These are phyloP conservation scores for Orbilia blumenaviensis DNA, from an alignment of 2,329 filamentous ascomycete genomes.

Conservation along the genomic window DNA sequence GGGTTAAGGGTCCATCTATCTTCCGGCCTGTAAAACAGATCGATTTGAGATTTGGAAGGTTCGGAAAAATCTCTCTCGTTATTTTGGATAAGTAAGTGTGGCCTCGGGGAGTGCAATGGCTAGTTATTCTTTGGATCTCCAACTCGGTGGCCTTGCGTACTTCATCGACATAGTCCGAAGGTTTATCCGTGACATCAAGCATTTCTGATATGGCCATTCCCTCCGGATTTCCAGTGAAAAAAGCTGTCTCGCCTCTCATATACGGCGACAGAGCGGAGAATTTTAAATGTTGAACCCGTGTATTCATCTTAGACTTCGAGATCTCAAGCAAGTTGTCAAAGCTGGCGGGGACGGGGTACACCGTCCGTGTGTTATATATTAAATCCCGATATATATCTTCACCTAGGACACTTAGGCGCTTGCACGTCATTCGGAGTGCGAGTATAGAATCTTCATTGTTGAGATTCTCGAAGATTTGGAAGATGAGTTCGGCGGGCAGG, in stretches of 20 bases:
- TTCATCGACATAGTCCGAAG: no score
- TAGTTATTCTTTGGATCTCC: no score
- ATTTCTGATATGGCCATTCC: no score
- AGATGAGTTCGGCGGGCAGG: conserved; percentile 8
- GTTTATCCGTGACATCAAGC: no score
- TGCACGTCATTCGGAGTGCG: conserved; percentile 10
- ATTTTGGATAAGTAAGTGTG: no score
- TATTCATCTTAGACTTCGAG: conserved; percentile 14
- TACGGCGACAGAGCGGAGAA: neutral
- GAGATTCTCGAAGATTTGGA: neutral
- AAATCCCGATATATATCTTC: neutral
- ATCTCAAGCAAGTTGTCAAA: conserved; percentile 16
- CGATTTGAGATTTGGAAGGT: no score
- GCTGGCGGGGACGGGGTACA: neutral
- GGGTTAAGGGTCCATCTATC: no score
- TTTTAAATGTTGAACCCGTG: neutral
- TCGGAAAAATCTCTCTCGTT: no score
- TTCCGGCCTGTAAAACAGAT: no score
- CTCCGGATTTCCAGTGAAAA: neutral
- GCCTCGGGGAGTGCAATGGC: no score
- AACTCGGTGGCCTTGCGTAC: no score
- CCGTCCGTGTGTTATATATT: conserved; percentile 10
- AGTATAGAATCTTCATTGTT: conserved; percentile 10
- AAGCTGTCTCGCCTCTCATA: no score
- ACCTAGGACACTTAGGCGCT: neutral